phyloP scores from a whole-genome alignment of 352 stramenopile species.

The Saprolegnia diclina region DNA sequence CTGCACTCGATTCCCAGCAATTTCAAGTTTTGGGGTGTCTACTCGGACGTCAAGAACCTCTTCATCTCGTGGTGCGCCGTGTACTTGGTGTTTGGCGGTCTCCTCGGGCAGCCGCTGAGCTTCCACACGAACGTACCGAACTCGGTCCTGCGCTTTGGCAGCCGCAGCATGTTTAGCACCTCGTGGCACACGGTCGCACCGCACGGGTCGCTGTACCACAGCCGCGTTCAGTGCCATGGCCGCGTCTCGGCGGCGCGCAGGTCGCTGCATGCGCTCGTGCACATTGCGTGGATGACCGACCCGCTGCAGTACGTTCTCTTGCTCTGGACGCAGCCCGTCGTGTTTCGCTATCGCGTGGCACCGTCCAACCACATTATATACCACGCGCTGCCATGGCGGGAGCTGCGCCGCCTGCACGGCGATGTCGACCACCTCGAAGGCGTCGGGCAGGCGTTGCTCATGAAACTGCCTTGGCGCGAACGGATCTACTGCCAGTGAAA shows the following conservation, averaged over 20 bases:
- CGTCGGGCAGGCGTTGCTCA: neutral
- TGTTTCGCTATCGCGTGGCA: neutral
- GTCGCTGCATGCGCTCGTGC: neutral
- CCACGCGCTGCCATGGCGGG: neutral
- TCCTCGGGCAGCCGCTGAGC: neutral
- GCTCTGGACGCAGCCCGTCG: slow-evolving; percentile 9
- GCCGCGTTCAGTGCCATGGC: neutral
- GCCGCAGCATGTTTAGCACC: neutral
- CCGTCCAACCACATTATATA: neutral
- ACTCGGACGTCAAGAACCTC: slow-evolving; percentile 11
- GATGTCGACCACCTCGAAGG: neutral
- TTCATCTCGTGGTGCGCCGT: neutral
- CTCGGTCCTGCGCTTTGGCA: neutral
- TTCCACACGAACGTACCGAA: neutral
- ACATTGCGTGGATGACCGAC: slow-evolving; percentile 11
- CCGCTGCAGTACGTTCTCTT: neutral
- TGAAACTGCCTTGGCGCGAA: slow-evolving; percentile 6
- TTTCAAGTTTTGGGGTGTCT: slow-evolving; percentile 6
- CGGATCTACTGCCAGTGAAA: neutral
- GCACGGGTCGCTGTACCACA: neutral
- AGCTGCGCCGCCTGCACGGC: neutral
- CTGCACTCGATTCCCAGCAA: neutral
- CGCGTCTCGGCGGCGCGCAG: neutral
- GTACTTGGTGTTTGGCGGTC: neutral
- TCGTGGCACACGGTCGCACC: neutral